Base-by-base conservation (phyloP, 179 eudicot species). In the Silene coronaria region DNA sequence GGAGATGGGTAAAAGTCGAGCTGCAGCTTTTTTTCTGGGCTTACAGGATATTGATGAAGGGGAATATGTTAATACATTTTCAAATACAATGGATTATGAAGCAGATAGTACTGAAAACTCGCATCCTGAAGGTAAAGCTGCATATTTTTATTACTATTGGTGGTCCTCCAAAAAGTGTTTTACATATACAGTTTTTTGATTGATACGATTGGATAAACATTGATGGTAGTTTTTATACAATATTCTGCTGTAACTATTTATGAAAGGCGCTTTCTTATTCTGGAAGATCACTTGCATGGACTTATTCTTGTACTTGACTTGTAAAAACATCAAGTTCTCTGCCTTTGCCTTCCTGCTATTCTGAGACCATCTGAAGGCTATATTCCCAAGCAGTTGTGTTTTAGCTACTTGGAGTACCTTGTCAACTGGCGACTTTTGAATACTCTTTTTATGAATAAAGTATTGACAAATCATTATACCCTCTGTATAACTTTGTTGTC, bases 1-100 rank as follows among this genome's bases (percentile, higher is more conserved):
- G 81, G 99, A 96, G 83, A 96, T 96, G 98, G 99, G 99, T 66
- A 96, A 86, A 88, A 96, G 99, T 83, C 91, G 99, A 75, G 99
- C 99, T 73, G 99, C 99, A 17, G 97, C 99, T 75, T 89, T 96
- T 87, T 82, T 97, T 77, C 85, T 93, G 62, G 99, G 99, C 67
- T 81, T 92, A 77, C 88, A 83, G 82, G 97, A 96, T 84, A 88
- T 93, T 82, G 97, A 95, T 77, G 99, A 96, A 85, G 96, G 93
- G 77, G 97, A 88, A 46, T 78, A 89, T 77, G 86, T 93, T 26
- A 88, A 86, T 80, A 69, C 90, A 55, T 86, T 77, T 83, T 78
- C 91, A 72, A 97, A 96, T 79, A 76, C 82, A 62, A 76, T 74
- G 82, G 99, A 96, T 82, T 83, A 86, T 27, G 97, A 92, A 83